A percentile compares a stretch with the other conserved stretches of the same genome.
These are phyloP conservation scores for Beauveria caledonica DNA, from an alignment of 2,329 filamentous ascomycete species.

Conservation along the genomic window DNA sequence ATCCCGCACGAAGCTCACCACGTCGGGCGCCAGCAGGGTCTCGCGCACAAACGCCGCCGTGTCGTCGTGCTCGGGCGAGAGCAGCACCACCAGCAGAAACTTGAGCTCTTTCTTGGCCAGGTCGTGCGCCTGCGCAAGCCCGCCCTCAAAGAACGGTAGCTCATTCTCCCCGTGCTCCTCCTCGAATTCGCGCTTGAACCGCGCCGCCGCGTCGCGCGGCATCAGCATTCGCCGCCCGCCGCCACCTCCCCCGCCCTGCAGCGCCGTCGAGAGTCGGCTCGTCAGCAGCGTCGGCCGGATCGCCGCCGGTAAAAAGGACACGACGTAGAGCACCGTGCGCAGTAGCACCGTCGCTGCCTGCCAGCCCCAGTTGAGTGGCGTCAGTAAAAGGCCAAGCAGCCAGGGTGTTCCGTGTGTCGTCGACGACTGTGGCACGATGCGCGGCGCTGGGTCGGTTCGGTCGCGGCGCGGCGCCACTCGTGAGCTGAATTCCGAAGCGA, in stretches of 20 bases:
- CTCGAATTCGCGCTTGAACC: conserved; percentile 89
- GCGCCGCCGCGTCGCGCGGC: conserved; percentile 77
- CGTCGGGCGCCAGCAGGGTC: conserved; percentile 68
- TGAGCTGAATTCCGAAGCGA: conserved; percentile 22
- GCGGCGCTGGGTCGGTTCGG: conserved; percentile 60
- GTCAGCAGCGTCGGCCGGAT: conserved; percentile 47
- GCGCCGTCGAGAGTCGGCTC: conserved; percentile 42
- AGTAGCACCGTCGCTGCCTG: conserved; percentile 60
- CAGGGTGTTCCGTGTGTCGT: conserved; percentile 63
- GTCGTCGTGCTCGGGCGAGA: conserved; percentile 93
- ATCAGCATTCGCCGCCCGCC: conserved; percentile 67
- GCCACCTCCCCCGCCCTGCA: conserved; percentile 55
- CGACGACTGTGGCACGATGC: conserved; percentile 72
- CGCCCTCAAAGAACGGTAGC: conserved; percentile 76
- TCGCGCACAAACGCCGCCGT: conserved; percentile 73
- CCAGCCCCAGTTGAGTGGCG: conserved; percentile 74
- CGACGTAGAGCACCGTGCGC: conserved; percentile 65
- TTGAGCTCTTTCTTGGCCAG: conserved; percentile 84
- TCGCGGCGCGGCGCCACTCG: conserved; percentile 20
- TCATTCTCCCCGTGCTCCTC: conserved; percentile 74
- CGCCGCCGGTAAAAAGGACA: conserved; percentile 69
- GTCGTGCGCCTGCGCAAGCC: conserved; percentile 88
- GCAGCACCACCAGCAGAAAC: conserved; percentile 78
- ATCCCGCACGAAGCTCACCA: conserved; percentile 66
- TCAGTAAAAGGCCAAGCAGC: conserved; percentile 67